phyloP scores from a whole-genome alignment of 768 basidiomycete species.

The Cyclocybe cylindracea region DNA sequence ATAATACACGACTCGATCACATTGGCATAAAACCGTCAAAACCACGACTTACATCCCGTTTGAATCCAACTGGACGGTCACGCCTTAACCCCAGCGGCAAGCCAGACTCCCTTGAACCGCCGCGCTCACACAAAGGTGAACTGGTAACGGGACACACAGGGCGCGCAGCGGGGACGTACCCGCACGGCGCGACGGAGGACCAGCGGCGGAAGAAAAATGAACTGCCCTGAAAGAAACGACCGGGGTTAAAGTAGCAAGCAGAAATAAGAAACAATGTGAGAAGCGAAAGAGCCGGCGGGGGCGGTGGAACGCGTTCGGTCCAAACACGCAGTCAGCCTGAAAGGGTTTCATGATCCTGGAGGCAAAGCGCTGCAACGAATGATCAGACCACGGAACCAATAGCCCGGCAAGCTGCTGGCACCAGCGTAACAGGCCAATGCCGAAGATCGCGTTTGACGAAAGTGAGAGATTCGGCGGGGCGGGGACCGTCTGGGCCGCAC shows the following conservation, averaged over 20 bases:
- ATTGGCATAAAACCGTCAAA: not conserved
- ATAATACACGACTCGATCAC: too few relatives aligned
- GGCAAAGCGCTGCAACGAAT: constrained; percentile 12
- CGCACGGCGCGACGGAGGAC: not conserved
- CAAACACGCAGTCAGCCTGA: constrained; percentile 4
- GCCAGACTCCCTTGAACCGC: constrained; percentile 29
- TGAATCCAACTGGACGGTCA: constrained; percentile 22
- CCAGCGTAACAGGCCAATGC: constrained; percentile 22
- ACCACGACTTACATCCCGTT: constrained; percentile 21
- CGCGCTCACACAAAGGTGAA: not conserved
- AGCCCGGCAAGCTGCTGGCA: constrained; percentile 22
- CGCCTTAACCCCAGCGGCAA: constrained; percentile 17
- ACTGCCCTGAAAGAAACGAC: constrained; percentile 15
- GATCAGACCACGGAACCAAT: constrained; percentile 39
- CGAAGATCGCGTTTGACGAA: constrained; percentile 53
- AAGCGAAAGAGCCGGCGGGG: constrained; percentile 5
- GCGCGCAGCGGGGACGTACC: not conserved
- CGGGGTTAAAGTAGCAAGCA: constrained; percentile 13
- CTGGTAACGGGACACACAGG: too few relatives aligned
- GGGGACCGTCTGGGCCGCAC: too few relatives aligned
- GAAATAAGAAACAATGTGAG: constrained; percentile 8
- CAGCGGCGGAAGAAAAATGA: constrained; percentile 1
- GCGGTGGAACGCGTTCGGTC: constrained; percentile 10
- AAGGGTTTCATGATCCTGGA: constrained; percentile 10
- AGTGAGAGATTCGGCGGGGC: constrained; percentile 65